Evolutionary conservation across 2,329 filamentous ascomycete genomes (phyloP), one percentile per base, ranked within the genome.

Genomic region (Westerdykella ornata): DNA sequence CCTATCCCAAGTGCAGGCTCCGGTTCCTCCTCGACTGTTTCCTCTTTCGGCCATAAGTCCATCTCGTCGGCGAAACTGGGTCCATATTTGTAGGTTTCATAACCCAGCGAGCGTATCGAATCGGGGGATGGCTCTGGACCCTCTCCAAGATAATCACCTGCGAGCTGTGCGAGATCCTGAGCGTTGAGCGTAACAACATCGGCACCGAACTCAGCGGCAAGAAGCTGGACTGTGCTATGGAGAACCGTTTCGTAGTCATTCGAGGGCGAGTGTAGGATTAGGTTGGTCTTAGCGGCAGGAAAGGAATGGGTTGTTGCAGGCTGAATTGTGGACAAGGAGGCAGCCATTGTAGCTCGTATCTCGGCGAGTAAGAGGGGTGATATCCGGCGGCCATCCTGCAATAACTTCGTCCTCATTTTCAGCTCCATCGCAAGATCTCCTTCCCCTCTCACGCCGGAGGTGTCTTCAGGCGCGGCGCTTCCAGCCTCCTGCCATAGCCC

Each of bases 131-230:
- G 76, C 67, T 49, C 68, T n/a, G 68, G 46, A 45, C 75, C 72
- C 54, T 85, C 80, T 4, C 82, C 83, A 8, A 89, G 65, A 53
- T 88, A 87, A 33, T 78, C 73, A 2, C 82, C 83, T 0, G 82
- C 73, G 18, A 92, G 69, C 37, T 82, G 74, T 3, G 83, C 83
- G 39, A 94, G 67, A 54, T 84, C 82, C 47, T 81, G 76, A 1
- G 85, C 79, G 55, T 82, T 77, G 9, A 94, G 59, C 15, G 77
- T 74, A 22, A 92, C 67, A 3, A 90, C 57, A 49, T 90, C 80
- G 3, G 85, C 82, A 5, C 68, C 69, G 5, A 84, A 68, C 26
- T 79, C 73, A 11, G 69, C 68, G 0, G 84, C 84, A 33, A 84
- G 68, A 38, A 78, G 73, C 44, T 78, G 72, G 2, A 89, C 76